Base-by-base conservation (phyloP, 2,329 filamentous ascomycete genomes). In the Aspergillus pseudoviridinutans region DNA sequence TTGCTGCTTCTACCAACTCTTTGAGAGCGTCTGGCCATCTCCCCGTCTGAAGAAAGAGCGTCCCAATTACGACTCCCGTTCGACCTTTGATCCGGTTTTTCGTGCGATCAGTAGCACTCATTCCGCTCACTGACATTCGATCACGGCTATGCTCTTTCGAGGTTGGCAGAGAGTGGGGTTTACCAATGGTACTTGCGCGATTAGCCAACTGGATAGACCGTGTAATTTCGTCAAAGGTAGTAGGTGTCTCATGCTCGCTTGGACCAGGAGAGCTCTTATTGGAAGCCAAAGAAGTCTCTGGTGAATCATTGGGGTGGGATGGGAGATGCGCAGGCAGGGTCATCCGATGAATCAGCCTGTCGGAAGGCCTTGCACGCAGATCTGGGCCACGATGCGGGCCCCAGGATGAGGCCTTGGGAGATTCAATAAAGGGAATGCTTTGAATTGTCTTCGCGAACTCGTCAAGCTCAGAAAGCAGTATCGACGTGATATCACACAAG, bases 21-120 rank as follows among this genome's bases (percentile, higher is more conserved):
- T 86, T 89, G 49, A 97, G 74, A 7, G 93, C 92, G 75, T 97
- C 92, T 50, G 82, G 84, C 92, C 94, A 97, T 61, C 92, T 86
- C 27, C 94, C 94, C 54, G 91, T 89, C 73, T 92, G 89, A 64
- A 99, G 84, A 71, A 93, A 95, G 63, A 97, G 80, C 17, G 89
- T 91, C 1, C 91, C 93, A 64, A 96, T 82, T 8, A 96, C 84
- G 56, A 97, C 87, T 24, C 86, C 85, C 14, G 90, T 83, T 55
- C 93, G 86, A 28, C 89, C 88, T 72, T 89, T 92, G 29, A 91
- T 91, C 71, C 91, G 91, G 64, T 88, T 87, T 60, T 91, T 87
- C 71, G 87, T 89, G 61, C 89, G 82, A 69, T 96, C 91, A 63
- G 87, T 89, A 58, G 88, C 79, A 56, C 88, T 88, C 51, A 96